Evolutionary conservation across 2,329 filamentous ascomycete species (phyloP), one percentile per base, ranked within the genome.

Genomic region (Paraphoma chrysanthemicola): DNA sequence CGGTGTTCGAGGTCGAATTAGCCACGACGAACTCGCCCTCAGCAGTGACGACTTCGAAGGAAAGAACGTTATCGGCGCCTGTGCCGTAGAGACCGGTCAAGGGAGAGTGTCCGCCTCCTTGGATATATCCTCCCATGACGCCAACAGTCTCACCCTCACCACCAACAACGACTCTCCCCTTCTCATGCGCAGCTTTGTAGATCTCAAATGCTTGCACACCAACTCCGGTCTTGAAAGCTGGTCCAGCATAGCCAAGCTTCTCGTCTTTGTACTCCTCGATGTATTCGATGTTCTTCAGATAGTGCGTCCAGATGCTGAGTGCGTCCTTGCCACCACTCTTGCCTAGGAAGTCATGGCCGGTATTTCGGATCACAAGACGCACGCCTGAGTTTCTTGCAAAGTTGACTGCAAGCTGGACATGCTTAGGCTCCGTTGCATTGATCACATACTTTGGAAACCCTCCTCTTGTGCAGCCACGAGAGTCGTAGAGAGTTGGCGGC

Each of bases 71-170:
- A 54, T 76, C 73, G 14, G 73, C 72, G 18, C 71, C 74, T 4
- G 69, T 75, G 3, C 73, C 74, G 59, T 82, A 82, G 72, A 57
- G 79, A 75, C 60, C 71, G 10, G 80, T 80, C 51, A 88, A 64
- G 2, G 83, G 83, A 10, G 80, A 82, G 68, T 87, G 83, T 0
- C 85, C 85, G 43, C 83, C 85, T 11, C 83, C 84, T 41, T 75
- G 73, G 6, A 77, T 73, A 61, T 76, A 80, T 9, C 78, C 77
- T 17, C 73, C 73, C 59, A 74, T 80, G 66, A 84, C 76, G 23
- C 85, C 85, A 10, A 88, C 83, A 2, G 80, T 83, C 59, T 77
- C 73, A 9, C 75, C 74, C 46, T 76, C 82, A 4, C 86, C 86
- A 16, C 81, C 83, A 4, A 87, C 80, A 1, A 86, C 78, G 0